Conservation (phyloP, 169 alveolate genomes). For the Cryptosporidium sp. region DNA sequence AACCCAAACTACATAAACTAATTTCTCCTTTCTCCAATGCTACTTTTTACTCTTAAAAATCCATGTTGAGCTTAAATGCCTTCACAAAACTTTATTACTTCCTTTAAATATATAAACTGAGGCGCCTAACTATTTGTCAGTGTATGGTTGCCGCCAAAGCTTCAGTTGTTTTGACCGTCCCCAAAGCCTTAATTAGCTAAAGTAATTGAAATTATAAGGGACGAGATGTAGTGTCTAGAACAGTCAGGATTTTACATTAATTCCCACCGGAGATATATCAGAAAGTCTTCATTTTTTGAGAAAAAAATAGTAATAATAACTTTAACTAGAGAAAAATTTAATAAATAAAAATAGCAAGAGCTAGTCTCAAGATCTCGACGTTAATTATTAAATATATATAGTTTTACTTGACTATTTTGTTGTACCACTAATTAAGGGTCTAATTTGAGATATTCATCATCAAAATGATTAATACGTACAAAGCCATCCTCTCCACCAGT, state of each 20-base stretch:
- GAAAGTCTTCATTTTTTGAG: too few species aligned
- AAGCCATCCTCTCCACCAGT: conserved; percentile 96
- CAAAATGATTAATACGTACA: conserved; percentile 92
- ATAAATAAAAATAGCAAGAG: neutral
- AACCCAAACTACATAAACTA: neutral
- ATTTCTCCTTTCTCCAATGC: neutral
- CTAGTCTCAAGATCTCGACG: neutral
- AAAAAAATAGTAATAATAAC: neutral
- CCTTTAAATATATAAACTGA: neutral
- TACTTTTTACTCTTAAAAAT: neutral
- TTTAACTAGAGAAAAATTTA: too few species aligned
- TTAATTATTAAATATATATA: conserved; percentile 30
- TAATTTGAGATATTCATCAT: conserved; percentile 88
- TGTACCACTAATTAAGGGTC: conserved; percentile 29
- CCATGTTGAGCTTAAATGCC: neutral
- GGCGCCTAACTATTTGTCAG: neutral
- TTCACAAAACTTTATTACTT: neutral
- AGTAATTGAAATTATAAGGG: neutral
- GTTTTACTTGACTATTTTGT: neutral
- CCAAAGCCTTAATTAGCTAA: too few species aligned
- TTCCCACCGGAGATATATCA: too few species aligned
- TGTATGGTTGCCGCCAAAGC: too few species aligned
- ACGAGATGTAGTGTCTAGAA: too few species aligned
- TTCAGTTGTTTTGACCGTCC: neutral
- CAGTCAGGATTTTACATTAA: too few species aligned